Evolutionary conservation across 75 land plant species (phyloP).

Genomic region (Picea glauca): DNA sequence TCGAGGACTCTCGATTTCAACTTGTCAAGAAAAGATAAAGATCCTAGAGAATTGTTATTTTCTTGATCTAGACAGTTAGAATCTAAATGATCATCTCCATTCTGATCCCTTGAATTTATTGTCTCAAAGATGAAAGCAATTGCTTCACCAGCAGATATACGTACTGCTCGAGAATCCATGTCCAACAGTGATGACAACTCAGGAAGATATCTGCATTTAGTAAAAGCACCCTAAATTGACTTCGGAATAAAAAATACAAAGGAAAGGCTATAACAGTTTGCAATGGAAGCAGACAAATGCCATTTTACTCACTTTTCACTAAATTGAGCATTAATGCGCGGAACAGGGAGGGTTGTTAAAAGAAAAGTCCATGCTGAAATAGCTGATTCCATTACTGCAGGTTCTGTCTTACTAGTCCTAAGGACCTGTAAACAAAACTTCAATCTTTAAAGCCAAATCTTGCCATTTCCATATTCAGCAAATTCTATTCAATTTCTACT

Average conservation of each 20-base stretch:
- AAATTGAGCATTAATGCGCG: conserved; percentile 29
- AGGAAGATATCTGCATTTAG: conserved; percentile 53
- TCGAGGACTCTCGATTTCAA: conserved; percentile 44
- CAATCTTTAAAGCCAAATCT: not conserved
- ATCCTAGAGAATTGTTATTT: conserved; percentile 11
- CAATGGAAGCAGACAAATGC: not conserved
- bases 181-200: conserved; percentile 64
- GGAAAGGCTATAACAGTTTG: not conserved
- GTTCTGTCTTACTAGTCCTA: conserved; percentile 32
- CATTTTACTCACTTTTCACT: conserved; percentile 54
- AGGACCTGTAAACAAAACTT: not conserved
- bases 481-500: not conserved
- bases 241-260: not conserved
- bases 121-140: conserved; percentile 69
- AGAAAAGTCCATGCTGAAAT: conserved; percentile 91
- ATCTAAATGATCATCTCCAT: conserved; percentile 15
- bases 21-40: conserved; percentile 15
- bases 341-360: conserved; percentile 54
- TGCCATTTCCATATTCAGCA: not conserved
- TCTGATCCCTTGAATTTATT: conserved; percentile 28
- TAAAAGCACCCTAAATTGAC: not conserved
- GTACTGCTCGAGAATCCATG: conserved; percentile 54
- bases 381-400: conserved; percentile 61
- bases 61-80: conserved; percentile 14
- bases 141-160: conserved; percentile 81